These are phyloP conservation scores for Ilex aquifolium DNA, from an alignment of 257 asterid species.

Conservation along the genomic window DNA sequence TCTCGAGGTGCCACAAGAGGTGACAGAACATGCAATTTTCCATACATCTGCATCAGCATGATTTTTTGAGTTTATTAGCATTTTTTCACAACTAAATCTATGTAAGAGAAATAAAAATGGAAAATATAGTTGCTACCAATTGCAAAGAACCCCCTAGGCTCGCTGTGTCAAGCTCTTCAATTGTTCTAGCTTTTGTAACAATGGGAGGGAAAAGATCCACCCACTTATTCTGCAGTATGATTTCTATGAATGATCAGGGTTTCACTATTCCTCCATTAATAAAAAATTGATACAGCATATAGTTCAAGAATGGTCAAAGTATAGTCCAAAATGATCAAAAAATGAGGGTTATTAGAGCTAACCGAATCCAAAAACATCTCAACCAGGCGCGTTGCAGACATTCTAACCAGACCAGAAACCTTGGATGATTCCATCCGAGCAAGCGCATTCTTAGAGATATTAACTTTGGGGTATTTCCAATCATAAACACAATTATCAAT, in stretches of 20 bases:
- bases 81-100: neutral
- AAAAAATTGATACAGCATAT: too few species aligned
- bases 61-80: neutral
- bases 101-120: neutral
- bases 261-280: too few species aligned
- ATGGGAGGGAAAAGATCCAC: conserved; percentile 54
- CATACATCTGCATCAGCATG: conserved; percentile 44
- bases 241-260: too few species aligned
- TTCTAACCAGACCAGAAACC: conserved; percentile 49
- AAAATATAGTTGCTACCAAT: conserved; percentile 25
- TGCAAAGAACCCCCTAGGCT: conserved; percentile 40
- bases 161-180: conserved; percentile 44
- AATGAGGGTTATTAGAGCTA: neutral
- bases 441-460: conserved; percentile 22
- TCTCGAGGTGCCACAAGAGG: conserved; percentile 78
- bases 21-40: conserved; percentile 53
- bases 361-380: conserved; percentile 61
- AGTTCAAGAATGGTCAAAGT: too few species aligned
- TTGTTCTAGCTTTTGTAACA: conserved; percentile 38
- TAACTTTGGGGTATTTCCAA: conserved; percentile 35
- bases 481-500: conserved; percentile 47
- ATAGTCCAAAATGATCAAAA: too few species aligned
- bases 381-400: conserved; percentile 38
- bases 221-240: conserved; percentile 47
- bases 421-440: conserved; percentile 67